Evolutionary conservation across 257 asterid species (phyloP).

Genomic region (Nemophila menziesii): DNA sequence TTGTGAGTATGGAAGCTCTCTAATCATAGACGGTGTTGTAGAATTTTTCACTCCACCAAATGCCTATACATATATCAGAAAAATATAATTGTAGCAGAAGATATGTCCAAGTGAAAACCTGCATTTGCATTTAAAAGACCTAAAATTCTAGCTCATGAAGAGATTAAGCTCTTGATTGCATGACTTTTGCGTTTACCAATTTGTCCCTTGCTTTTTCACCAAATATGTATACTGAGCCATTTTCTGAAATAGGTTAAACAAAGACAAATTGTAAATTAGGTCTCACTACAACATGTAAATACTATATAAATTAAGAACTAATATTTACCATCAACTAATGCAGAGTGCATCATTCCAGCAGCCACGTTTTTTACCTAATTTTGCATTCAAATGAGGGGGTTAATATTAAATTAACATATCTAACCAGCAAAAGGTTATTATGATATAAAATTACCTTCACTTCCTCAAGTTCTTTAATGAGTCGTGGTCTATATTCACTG

Average conservation of each 20-base stretch:
- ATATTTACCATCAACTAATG: slow-evolving; percentile 60
- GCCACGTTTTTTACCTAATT: slow-evolving; percentile 67
- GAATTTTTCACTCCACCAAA: slow-evolving; percentile 52
- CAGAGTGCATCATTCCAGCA: slow-evolving; percentile 96
- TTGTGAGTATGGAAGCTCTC: slow-evolving; percentile 46
- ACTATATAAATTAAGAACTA: background rate
- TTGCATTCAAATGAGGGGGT: slow-evolving; percentile 6
- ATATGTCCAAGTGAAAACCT: background rate
- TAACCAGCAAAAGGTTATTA: background rate
- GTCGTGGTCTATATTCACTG: slow-evolving; percentile 91
- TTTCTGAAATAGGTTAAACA: slow-evolving; percentile 38
- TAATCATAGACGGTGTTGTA: slow-evolving; percentile 44
- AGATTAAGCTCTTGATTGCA: background rate
- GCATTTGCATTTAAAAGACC: background rate
- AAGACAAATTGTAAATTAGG: slow-evolving; percentile 16
- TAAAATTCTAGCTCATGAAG: slow-evolving; percentile 5
- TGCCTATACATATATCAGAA: slow-evolving; percentile 29
- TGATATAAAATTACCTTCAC: slow-evolving; percentile 44
- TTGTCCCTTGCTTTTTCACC: slow-evolving; percentile 73
- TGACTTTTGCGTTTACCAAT: slow-evolving; percentile 33
- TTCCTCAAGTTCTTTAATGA: slow-evolving; percentile 78
- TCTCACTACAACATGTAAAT: background rate
- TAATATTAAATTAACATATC: slow-evolving; percentile 3
- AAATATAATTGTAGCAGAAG: background rate
- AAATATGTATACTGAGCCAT: slow-evolving; percentile 65